Percentiles rank a stretch among this genome's conserved stretches.
Conservation (phyloP, 768 basidiomycete species). For the Cystobasidium ongulense region DNA sequence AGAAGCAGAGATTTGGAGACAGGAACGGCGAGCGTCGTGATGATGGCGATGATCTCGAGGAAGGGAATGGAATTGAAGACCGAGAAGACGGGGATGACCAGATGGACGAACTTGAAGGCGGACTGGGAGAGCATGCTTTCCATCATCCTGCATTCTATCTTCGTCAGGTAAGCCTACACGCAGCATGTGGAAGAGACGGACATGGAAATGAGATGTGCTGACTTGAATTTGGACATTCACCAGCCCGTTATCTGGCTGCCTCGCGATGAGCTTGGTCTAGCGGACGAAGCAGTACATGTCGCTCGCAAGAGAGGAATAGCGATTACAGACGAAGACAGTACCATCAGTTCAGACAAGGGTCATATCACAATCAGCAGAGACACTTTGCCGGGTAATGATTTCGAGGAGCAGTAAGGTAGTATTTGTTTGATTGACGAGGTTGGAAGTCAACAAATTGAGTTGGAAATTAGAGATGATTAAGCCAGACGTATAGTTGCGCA, state of each 20-base stretch:
- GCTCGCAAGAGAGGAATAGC: background rate
- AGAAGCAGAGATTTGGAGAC: background rate
- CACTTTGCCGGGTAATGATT: background rate
- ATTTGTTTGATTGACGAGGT: background rate
- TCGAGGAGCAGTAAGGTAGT: background rate
- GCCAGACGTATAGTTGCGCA: no score
- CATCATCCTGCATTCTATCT: slow-evolving; percentile 6
- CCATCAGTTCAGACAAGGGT: background rate
- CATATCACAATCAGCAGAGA: background rate
- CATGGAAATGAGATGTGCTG: background rate
- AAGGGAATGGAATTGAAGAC: background rate
- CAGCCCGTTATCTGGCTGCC: slow-evolving; percentile 12
- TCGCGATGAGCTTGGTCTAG: background rate
- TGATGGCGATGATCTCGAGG: background rate
- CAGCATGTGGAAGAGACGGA: background rate
- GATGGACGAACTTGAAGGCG: slow-evolving; percentile 12
- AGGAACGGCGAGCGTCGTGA: background rate
- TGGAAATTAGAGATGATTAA: no score
- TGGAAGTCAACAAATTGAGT: no score
- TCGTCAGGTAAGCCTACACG: background rate
- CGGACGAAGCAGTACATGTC: background rate
- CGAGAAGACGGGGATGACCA: background rate
- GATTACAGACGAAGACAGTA: slow-evolving; percentile 1
- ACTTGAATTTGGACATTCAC: background rate
- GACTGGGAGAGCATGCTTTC: slow-evolving; percentile 7